These are phyloP conservation scores for Russula lepida DNA, from an alignment of 768 basidiomycete species.

Conservation along the genomic window DNA sequence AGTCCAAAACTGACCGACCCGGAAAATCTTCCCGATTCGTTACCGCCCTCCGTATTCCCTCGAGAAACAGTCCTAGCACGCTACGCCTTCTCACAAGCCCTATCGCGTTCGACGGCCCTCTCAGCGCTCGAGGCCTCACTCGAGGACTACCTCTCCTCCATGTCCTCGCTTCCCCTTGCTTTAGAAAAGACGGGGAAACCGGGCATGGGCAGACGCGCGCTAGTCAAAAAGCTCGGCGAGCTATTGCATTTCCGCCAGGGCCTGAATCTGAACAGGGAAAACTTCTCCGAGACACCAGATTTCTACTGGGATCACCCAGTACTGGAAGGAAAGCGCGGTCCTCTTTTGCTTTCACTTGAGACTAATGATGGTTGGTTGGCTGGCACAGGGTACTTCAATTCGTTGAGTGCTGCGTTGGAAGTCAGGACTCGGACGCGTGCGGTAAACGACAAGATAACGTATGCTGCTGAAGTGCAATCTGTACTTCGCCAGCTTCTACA, in stretches of 20 bases:
- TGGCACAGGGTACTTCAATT: slow-evolving; percentile 66
- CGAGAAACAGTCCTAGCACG: slow-evolving; percentile 71
- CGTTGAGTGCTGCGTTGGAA: slow-evolving; percentile 78
- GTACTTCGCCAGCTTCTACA: slow-evolving; percentile 57
- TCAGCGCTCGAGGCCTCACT: slow-evolving; percentile 81
- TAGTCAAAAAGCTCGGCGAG: slow-evolving; percentile 89
- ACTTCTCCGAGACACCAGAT: slow-evolving; percentile 82
- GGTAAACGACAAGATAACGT: slow-evolving; percentile 88
- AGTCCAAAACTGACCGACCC: slow-evolving; percentile 50
- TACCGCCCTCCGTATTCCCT: slow-evolving; percentile 49
- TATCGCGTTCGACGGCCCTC: slow-evolving; percentile 81
- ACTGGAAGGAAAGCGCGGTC: slow-evolving; percentile 57
- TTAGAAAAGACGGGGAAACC: slow-evolving; percentile 77
- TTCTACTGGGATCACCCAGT: slow-evolving; percentile 94
- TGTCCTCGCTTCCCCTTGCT: slow-evolving; percentile 69
- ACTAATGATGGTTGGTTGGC: neutral
- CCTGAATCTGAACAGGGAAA: slow-evolving; percentile 82
- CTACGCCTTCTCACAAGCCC: slow-evolving; percentile 86
- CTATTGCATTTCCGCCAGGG: slow-evolving; percentile 90
- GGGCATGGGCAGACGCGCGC: slow-evolving; percentile 66
- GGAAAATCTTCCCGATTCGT: slow-evolving; percentile 35
- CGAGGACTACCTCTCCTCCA: slow-evolving; percentile 75
- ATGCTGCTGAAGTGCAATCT: slow-evolving; percentile 84
- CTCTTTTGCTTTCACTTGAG: neutral
- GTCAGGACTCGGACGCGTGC: slow-evolving; percentile 72